phyloP scores from a whole-genome alignment of 768 basidiomycete genomes.

The Gloeostereum incarnatum region DNA sequence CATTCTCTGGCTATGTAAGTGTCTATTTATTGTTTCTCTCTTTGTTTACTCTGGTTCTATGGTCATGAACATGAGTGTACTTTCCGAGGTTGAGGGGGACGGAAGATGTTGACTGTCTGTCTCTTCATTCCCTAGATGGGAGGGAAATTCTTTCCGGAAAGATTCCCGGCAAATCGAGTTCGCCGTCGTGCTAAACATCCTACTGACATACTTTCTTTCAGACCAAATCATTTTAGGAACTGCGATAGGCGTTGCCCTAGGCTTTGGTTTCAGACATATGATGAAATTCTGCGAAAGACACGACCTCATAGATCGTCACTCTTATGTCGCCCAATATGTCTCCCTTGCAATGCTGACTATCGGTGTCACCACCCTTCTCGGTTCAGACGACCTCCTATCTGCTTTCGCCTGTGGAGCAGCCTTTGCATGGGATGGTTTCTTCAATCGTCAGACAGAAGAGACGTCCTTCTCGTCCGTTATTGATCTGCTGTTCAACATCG shows the following conservation, averaged over 20 bases:
- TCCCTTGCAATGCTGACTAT: slow-evolving; percentile 78
- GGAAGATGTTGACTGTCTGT: too few species aligned
- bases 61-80: too few species aligned
- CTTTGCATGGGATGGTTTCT: slow-evolving; percentile 96
- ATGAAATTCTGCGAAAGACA: slow-evolving; percentile 90
- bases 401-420: slow-evolving; percentile 93
- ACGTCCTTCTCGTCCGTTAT: slow-evolving; percentile 94
- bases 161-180: too few species aligned
- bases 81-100: too few species aligned
- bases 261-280: slow-evolving; percentile 73
- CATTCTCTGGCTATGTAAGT: slow-evolving; percentile 77
- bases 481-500: slow-evolving; percentile 91
- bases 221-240: slow-evolving; percentile 76
- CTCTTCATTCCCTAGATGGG: slow-evolving; percentile 6
- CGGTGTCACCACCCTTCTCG: slow-evolving; percentile 77
- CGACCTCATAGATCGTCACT: slow-evolving; percentile 87
- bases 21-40: neutral
- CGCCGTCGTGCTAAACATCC: neutral
- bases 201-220: slow-evolving; percentile 18
- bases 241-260: slow-evolving; percentile 65
- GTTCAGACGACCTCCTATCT: slow-evolving; percentile 89
- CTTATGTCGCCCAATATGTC: slow-evolving; percentile 88
- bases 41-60: slow-evolving; percentile 6
- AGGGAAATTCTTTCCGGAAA: too few species aligned
- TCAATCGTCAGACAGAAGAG: slow-evolving; percentile 90